Evolutionary conservation across 768 basidiomycete genomes (phyloP), one percentile per base, ranked within the genome.

Genomic region (Tylopilus subfusipes): DNA sequence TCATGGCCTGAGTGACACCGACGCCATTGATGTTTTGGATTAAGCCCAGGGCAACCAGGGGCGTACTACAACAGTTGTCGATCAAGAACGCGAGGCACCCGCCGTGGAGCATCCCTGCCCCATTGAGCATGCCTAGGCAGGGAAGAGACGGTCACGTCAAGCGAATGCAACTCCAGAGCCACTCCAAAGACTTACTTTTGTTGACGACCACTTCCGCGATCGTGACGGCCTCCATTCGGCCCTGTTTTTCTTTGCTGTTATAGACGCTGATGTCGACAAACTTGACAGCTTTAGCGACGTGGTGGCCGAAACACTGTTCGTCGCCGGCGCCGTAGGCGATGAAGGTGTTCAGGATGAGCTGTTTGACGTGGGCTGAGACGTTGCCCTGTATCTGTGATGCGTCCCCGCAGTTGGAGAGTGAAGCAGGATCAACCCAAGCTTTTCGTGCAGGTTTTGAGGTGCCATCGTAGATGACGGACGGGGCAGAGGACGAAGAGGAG

Each of bases 41-140:
- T 39, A 88, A 64, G 3, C 86, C 86, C 11, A 90, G 75, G 8
- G 82, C 83, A 29, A 88, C 81, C 12, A 88, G 77, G 0, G 86
- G 85, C 16, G 84, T 84, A 50, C 82, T 81, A 39, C 82, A 84
- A 67, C 85, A 86, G 61, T 85, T 88, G 70, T 89, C 87, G 42
- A 88, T 82, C 52, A 89, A 73, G 69, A 88, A 88, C 42, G 85
- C 83, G 31, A 89, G 66, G 51, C 85, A 86, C 36, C 84, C 86
- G n/a, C 88, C 87, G 59, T 88, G 87, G 16, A 88, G 74, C 81
- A 86, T 85, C 2, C 84, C 83, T 24, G 85, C 84, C 13, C 86
- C 86, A 60, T 89, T 90, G 30, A 88, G 73, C 85, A 88, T 87
- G 53, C 79, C 86, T 86, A 56, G 34, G 21, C 56, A 31, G 34